phyloP scores from a whole-genome alignment of 306 rosid genomes.

The Rosa rugosa region DNA sequence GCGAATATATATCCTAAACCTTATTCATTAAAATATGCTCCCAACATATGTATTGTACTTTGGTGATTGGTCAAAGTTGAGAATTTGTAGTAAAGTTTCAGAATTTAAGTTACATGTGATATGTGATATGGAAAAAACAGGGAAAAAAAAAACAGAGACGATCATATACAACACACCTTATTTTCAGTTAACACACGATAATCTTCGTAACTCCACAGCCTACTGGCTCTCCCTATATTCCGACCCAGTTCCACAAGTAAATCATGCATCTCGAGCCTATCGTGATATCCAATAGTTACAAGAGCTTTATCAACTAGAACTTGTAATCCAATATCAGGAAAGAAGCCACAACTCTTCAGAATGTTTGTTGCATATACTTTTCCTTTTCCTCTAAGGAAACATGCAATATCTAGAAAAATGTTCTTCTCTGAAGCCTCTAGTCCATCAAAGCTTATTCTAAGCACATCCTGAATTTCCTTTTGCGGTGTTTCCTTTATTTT shows the following conservation, averaged over 20 bases:
- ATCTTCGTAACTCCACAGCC: slow-evolving; percentile 29
- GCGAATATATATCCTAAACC: too few species aligned
- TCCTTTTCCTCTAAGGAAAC: slow-evolving; percentile 44
- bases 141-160: not conserved
- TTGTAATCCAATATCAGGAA: slow-evolving; percentile 31
- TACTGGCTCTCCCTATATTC: slow-evolving; percentile 11
- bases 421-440: slow-evolving; percentile 23
- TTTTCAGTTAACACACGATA: slow-evolving; percentile 20
- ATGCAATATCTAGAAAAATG: not conserved
- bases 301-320: slow-evolving; percentile 31
- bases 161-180: too few species aligned
- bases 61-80: not conserved
- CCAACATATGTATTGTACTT: too few species aligned
- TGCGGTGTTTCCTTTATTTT: slow-evolving; percentile 2
- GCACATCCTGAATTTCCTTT: not conserved
- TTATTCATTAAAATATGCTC: too few species aligned
- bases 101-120: too few species aligned
- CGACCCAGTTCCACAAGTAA: slow-evolving; percentile 41
- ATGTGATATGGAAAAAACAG: too few species aligned
- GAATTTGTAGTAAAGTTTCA: too few species aligned
- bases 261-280: slow-evolving; percentile 34
- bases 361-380: slow-evolving; percentile 19
- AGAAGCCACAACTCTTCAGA: slow-evolving; percentile 22
- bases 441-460: slow-evolving; percentile 25
- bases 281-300: not conserved